Evolutionary conservation across 345 rosid genomes (phyloP), one percentile per base, ranked within the genome.

Genomic region (Pugionium dolabratum): DNA sequence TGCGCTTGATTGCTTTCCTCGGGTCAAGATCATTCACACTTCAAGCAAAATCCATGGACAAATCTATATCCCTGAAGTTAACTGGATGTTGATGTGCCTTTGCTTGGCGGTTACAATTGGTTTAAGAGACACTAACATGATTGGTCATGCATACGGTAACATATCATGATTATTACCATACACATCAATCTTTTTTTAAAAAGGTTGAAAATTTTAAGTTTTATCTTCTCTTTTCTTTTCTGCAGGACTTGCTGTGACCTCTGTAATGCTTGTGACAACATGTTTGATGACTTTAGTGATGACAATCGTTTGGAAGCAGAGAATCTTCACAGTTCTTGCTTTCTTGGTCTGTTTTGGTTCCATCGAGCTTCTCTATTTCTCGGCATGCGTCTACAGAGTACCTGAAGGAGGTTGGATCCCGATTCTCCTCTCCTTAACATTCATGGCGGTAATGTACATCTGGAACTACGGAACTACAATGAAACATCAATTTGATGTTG

Each of bases 321-420:
- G 69, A 41, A 67, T 74, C 27, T 4, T 77, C 1, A 43, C 63
- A 26, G 84, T 87, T 29, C 36, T 87, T 9, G 71, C 79, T 27
- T 87, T 79, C 75, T 67, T 89, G 46, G 26, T 78, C 54, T 59
- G 78, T 71, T 87, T 87, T 36, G 95, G 97, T 40, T 79, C 79
- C 4, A 49, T 87, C 4, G 97, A 89, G 77, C 75, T 89, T 39
- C 79, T 87, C 4, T 92, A 86, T 75, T 76, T 89, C 64, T 82
- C 91, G 1, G 76, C 98, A 4, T 86, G 84, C 40, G 66, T 67
- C 49, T 75, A 73, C 84, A 87, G 87, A 77, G 72, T 92, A 66
- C 84, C 83, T 0, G 86, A 83, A 69, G 93, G 95, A 0, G 98
- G 93, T 32, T 92, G 97, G 98, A 78, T 89, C 29, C 89, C 97